Base-by-base conservation (phyloP, 768 basidiomycete species). In the Punctularia strigosozonata region DNA sequence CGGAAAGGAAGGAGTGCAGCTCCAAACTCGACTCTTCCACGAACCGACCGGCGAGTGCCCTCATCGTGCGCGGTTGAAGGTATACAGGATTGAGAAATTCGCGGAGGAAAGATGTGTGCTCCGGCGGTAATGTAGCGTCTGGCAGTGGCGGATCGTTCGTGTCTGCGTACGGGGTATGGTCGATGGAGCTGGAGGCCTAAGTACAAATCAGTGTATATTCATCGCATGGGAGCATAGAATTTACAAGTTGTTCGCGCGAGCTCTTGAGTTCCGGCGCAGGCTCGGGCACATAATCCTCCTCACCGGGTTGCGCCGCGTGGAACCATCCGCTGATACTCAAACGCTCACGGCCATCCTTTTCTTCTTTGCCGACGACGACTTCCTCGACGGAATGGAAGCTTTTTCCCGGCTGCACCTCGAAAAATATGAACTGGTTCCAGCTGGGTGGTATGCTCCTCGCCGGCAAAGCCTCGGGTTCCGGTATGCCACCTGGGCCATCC, bases 371-470 rank as follows among this genome's bases (percentile, higher is more conserved):
- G 0, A 87, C 80, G n/a, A 94, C 76, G 23, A 97, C 94, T 56
- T 98, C 94, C 52, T 97, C 86, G 4, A 98, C 94, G 0, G 90
- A 86, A 58, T 98, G 94, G 62, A 97, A 97, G 51, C 91, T 95
- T 56, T 71, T 66, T 0, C 94, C 92, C 0, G 94, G 94, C 58
- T 94, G 89, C n/a, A 95, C 91, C 50, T 81, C 76, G 50, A 86
- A 88, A 53, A 87, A 80, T 23, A 88, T 69, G 46, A 88, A 87
- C 56, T 89, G 86, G 52, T 89, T 89, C 87, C 87, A 88, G 50
- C 75, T 77, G 5, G 87, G 86, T 2, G 80, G 75, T 31, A 88
- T 75, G 46, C 61, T 62, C 54, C 78, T 87, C 31, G 62, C 58
- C 0, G 87, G 87, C 0, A 74, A 58, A 10, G 68, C 49, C 31